Base-by-base conservation (phyloP, 495 filamentous ascomycete genomes). In the Parathielavia appendiculata region DNA sequence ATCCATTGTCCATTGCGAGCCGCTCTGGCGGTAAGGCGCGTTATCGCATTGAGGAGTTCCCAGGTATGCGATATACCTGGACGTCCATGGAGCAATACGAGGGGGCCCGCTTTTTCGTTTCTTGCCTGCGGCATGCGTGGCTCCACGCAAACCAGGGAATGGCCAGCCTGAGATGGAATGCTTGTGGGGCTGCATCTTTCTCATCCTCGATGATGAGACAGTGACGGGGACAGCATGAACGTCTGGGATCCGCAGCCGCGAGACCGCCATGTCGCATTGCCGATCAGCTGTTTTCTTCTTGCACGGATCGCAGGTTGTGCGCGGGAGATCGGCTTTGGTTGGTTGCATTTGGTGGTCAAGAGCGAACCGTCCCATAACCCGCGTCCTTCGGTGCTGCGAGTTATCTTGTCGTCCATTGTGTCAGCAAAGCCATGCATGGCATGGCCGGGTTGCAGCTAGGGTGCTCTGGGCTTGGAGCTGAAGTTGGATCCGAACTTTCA, bases 91-190 rank as follows among this genome's bases (percentile, higher is more conserved):
- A 48, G 44, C 19, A 57, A 61, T 61, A 61, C 59, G 59, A 61
- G 54, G 59, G n/a, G 22, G 35, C 35, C 59, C 59, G 43, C 59
- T 49, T 46, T 53, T 53, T 13, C 45, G 35, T 39, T 56, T 36
- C 46, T 56, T 36, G 53, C n/a, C 14, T 12, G 30, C 47, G 9
- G 47, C 7, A 26, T 61, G 54, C 54, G 59, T 61, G 59, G 59
- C 59, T 53, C 59, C 59, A 61, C 35, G 47, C 20, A 53, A 23
- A 32, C n/a, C 46, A 56, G 34, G 57, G 34, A 43, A 43, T 58
- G 46, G 47, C 22, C 46, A 22, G 35, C 19, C 45, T 12, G n/a
- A n/a, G n/a, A n/a, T n/a, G 22, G 8, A 10, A 50, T 50, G 34
- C 46, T 30, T 30, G 26, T 30, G 50, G 34, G 48, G 22, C 19